Evolutionary conservation across 306 rosid species (phyloP).

Genomic region (Coriaria nepalensis): DNA sequence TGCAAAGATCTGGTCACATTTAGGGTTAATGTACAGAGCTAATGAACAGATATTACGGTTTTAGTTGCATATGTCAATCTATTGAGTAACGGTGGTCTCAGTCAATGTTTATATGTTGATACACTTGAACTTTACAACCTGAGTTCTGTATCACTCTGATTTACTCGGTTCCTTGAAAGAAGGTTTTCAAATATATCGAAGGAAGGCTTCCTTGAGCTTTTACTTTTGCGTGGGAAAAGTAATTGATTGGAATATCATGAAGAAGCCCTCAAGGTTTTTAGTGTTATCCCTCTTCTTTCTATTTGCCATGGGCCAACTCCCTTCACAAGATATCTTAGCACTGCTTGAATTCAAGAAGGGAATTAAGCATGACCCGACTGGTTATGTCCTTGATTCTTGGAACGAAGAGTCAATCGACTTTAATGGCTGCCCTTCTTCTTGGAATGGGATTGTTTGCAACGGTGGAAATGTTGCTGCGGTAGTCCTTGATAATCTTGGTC

Average conservation of each 20-base stretch:
- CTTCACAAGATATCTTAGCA: conserved; percentile 91
- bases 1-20: neutral
- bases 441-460: conserved; percentile 88
- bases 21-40: neutral
- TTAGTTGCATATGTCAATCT: too few species aligned
- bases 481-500: conserved; percentile 65
- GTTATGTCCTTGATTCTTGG: conserved; percentile 82
- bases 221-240: conserved; percentile 6
- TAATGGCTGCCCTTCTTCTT: conserved; percentile 92
- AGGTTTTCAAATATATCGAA: conserved; percentile 9
- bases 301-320: conserved; percentile 74
- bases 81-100: too few species aligned
- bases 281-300: conserved; percentile 47
- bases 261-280: conserved; percentile 45
- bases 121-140: too few species aligned
- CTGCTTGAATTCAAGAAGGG: conserved; percentile 83
- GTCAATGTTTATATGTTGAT: too few species aligned
- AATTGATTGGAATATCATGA: conserved; percentile 15
- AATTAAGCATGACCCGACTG: conserved; percentile 88
- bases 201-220: neutral
- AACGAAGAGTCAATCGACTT: conserved; percentile 96
- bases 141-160: too few species aligned
- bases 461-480: conserved; percentile 95
- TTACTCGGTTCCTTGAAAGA: conserved; percentile 8
- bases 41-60: neutral